These are phyloP conservation scores for Pistacia vera DNA, from an alignment of 345 rosid genomes.

Conservation along the genomic window DNA sequence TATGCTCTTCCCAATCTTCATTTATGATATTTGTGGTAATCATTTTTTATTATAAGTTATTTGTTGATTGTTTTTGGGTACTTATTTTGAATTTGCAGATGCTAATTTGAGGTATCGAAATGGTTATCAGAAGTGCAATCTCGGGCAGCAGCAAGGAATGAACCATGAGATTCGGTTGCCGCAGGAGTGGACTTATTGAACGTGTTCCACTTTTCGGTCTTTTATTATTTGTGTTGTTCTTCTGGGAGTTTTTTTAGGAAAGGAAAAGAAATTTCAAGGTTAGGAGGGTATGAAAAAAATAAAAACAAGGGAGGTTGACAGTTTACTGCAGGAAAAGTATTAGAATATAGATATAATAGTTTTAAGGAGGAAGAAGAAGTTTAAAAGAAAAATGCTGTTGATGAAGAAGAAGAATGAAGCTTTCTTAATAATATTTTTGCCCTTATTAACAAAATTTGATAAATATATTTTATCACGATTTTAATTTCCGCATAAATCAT, in stretches of 20 bases:
- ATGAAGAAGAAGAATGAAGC: background rate
- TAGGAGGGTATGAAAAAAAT: too few species aligned
- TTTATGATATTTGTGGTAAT: too few species aligned
- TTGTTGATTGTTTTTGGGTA: background rate
- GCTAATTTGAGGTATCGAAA: conserved; percentile 22
- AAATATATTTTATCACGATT: too few species aligned
- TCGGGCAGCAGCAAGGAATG: conserved; percentile 31
- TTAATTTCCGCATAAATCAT: too few species aligned
- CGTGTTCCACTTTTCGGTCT: background rate
- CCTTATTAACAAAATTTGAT: too few species aligned
- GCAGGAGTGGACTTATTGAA: conserved; percentile 77
- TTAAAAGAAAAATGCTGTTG: background rate
- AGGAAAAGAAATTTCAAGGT: background rate
- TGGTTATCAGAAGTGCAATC: conserved; percentile 29
- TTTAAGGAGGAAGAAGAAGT: background rate
- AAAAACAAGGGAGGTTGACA: background rate
- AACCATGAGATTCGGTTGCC: conserved; percentile 53
- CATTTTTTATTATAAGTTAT: too few species aligned
- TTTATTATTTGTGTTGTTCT: background rate
- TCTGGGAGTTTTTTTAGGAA: conserved; percentile 15
- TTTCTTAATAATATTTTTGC: too few species aligned
- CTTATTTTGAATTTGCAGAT: background rate
- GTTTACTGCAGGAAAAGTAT: background rate
- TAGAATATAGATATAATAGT: conserved; percentile 7
- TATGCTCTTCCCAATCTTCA: too few species aligned